phyloP scores from a whole-genome alignment of 148 eudicot genomes.

The Heliosperma pusillum region DNA sequence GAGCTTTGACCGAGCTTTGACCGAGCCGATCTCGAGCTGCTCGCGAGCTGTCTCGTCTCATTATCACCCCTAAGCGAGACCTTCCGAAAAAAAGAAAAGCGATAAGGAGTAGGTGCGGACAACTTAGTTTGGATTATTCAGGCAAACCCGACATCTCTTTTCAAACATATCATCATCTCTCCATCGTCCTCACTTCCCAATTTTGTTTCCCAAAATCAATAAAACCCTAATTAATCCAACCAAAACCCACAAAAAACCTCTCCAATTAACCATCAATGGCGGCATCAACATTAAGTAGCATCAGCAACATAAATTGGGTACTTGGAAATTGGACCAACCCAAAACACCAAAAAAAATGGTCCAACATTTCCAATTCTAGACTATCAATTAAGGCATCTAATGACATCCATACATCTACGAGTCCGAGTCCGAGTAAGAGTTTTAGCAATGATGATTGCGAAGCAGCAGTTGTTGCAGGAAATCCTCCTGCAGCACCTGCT shows the following conservation, averaged over 20 bases:
- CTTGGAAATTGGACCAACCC: neutral
- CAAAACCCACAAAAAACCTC: too few relatives aligned
- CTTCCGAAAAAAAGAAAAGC: too few relatives aligned
- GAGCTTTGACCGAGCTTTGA: too few relatives aligned
- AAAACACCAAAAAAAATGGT: neutral
- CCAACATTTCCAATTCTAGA: neutral
- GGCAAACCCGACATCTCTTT: too few relatives aligned
- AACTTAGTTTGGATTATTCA: too few relatives aligned
- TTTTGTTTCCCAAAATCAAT: too few relatives aligned
- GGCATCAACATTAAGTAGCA: slow-evolving; percentile 6
- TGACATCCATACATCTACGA: neutral
- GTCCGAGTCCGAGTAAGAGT: slow-evolving; percentile 13
- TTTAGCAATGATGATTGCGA: slow-evolving; percentile 73
- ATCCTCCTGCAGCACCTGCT: slow-evolving; percentile 62
- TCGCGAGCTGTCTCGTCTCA: too few relatives aligned
- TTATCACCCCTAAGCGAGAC: too few relatives aligned
- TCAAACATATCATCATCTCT: too few relatives aligned
- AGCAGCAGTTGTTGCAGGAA: slow-evolving; percentile 84
- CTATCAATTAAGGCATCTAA: slow-evolving; percentile 37
- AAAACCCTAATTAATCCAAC: too few relatives aligned
- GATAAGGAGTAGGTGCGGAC: too few relatives aligned
- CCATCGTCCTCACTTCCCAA: neutral
- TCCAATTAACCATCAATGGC: neutral
- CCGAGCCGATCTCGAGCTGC: too few relatives aligned
- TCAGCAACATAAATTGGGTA: neutral